Evolutionary conservation across 1,284 basidiomycete species (phyloP).

Genomic region (Neotropicomus parvogracilis): DNA sequence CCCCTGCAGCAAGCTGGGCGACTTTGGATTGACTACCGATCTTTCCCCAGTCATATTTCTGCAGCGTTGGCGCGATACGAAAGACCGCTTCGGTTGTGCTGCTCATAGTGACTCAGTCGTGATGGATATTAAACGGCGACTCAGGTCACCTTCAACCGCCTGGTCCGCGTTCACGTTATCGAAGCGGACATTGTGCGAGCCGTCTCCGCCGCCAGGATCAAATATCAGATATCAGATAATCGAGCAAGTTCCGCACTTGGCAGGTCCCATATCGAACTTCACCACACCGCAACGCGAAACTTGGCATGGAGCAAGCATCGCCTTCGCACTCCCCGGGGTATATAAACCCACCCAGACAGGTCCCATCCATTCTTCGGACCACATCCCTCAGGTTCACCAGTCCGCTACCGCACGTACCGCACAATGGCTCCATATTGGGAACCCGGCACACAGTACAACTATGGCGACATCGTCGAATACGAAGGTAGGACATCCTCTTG

Average conservation of each 20-base stretch:
- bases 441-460: constrained; percentile 59
- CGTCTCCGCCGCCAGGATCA: no score
- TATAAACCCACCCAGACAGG: constrained; percentile 20
- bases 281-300: no score
- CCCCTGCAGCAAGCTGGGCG: constrained; percentile 39
- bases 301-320: constrained; percentile 13
- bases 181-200: no score
- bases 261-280: no score
- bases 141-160: no score
- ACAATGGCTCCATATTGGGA: constrained; percentile 54
- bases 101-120: constrained; percentile 21
- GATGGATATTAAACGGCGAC: no score
- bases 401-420: constrained; percentile 9
- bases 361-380: constrained; percentile 1
- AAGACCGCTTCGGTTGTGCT: constrained; percentile 46
- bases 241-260: no score
- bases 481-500: constrained; percentile 40
- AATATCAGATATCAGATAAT: constrained; percentile 21
- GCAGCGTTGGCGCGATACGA: constrained; percentile 64
- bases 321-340: constrained; percentile 13
- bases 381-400: constrained; percentile 9
- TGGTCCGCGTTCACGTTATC: no score
- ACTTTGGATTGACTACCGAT: constrained; percentile 60
- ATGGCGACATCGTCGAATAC: constrained; percentile 55
- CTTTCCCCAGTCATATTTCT: constrained; percentile 77